Evolutionary conservation across 148 eudicot genomes (phyloP).

Genomic region (Rheum nobile): DNA sequence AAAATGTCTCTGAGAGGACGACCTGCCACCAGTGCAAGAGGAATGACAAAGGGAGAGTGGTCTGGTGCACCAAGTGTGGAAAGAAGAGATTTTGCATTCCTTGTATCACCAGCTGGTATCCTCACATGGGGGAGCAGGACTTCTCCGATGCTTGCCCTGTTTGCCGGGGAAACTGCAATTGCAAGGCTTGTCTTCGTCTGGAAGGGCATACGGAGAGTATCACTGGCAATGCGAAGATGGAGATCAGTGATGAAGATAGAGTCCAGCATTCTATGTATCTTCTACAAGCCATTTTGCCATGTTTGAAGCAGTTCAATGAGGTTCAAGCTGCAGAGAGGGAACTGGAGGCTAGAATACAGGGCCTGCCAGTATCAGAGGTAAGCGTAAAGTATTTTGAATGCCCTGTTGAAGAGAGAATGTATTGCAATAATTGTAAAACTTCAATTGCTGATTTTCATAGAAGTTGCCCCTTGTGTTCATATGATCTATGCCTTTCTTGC

Average conservation of each 20-base stretch:
- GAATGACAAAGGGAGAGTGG: conserved; percentile 55
- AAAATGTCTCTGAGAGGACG: conserved; percentile 23
- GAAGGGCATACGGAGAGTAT: conserved; percentile 26
- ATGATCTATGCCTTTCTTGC: conserved; percentile 62
- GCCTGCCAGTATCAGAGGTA: conserved; percentile 23
- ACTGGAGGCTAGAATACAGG: conserved; percentile 41
- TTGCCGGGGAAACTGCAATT: conserved; percentile 56
- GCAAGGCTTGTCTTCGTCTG: conserved; percentile 52
- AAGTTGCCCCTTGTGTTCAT: conserved; percentile 39
- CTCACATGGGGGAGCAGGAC: conserved; percentile 29
- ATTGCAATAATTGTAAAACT: conserved; percentile 47
- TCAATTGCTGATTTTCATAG: conserved; percentile 62
- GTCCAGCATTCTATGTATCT: conserved; percentile 31
- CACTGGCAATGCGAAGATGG: conserved; percentile 13
- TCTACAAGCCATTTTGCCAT: conserved; percentile 38
- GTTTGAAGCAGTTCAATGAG: conserved; percentile 32
- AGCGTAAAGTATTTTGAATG: conserved; percentile 15
- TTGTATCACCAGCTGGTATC: conserved; percentile 61
- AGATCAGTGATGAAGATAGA: conserved; percentile 27
- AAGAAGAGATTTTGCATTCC: conserved; percentile 41
- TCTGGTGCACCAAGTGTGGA: conserved; percentile 32
- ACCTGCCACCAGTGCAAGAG: conserved; percentile 78
- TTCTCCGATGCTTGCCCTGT: conserved; percentile 49
- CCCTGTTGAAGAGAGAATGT: conserved; percentile 39
- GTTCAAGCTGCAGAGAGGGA: conserved; percentile 50